Conservation (phyloP, 1,284 basidiomycete species). For the Pseudomicrostroma phylloplanum region DNA sequence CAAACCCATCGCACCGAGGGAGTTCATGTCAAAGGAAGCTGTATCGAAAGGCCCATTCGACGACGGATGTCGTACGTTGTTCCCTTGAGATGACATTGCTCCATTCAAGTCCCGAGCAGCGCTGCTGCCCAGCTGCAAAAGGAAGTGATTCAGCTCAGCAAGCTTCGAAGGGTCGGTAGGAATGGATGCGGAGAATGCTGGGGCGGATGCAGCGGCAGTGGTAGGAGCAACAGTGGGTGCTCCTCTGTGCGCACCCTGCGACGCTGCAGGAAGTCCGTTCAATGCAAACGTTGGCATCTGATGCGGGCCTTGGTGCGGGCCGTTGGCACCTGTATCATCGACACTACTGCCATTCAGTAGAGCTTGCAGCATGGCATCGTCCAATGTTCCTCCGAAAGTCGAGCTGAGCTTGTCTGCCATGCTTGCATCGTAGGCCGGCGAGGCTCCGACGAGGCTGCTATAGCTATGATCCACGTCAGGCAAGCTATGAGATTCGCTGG, state of each 20-base stretch:
- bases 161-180: conserved; percentile 66
- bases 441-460: neutral
- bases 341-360: conserved; percentile 14
- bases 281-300: neutral
- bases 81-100: neutral
- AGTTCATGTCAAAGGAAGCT: neutral
- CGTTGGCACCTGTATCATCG: neutral
- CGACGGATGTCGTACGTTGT: neutral
- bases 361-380: conserved; percentile 32
- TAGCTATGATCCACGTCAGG: too few species aligned
- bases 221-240: conserved; percentile 13
- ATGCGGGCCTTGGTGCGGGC: neutral
- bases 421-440: conserved; percentile 40
- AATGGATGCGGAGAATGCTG: conserved; percentile 8
- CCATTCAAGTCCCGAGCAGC: conserved; percentile 23
- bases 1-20: conserved; percentile 31
- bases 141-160: conserved; percentile 47
- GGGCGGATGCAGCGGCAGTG: neutral
- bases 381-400: conserved; percentile 33
- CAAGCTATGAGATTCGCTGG: neutral
- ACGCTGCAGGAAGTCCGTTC: neutral
- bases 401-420: conserved; percentile 44
- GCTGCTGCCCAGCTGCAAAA: conserved; percentile 47
- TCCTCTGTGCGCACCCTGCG: too few species aligned
- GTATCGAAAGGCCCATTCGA: neutral